phyloP scores from a whole-genome alignment of 225 moss, liverwort and hornwort species.

The Neckera pumila region DNA sequence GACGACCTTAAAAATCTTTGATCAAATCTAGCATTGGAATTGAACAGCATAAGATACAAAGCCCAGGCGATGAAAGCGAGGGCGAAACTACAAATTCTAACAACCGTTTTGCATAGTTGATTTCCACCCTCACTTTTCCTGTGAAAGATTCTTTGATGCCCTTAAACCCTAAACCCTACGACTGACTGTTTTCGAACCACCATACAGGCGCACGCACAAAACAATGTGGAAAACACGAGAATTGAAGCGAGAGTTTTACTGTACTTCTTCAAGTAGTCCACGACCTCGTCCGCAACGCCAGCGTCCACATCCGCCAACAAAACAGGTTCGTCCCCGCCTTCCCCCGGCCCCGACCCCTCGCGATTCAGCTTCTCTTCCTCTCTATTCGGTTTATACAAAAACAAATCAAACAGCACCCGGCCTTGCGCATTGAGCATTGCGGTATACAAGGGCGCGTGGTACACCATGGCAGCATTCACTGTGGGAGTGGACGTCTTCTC shows the following conservation, averaged over 20 bases:
- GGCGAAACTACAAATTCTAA: not conserved
- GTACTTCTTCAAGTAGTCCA: slow-evolving; percentile 64
- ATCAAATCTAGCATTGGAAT: not conserved
- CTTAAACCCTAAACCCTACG: not conserved
- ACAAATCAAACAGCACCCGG: slow-evolving; percentile 72
- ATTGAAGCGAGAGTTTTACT: not conserved
- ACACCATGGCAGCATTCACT: slow-evolving; percentile 18
- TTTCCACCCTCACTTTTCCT: not conserved
- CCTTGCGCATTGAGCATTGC: slow-evolving; percentile 82
- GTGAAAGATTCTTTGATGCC: not conserved
- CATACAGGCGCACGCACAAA: not conserved
- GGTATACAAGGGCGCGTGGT: slow-evolving; percentile 61
- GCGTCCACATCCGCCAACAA: slow-evolving; percentile 50
- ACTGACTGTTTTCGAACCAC: not conserved
- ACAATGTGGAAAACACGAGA: not conserved
- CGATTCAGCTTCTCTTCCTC: slow-evolving; percentile 18
- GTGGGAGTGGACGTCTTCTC: slow-evolving; percentile 21
- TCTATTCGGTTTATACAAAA: slow-evolving; percentile 48
- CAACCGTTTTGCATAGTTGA: not conserved
- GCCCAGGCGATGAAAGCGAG: not conserved
- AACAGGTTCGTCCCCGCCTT: not conserved
- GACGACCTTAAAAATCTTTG: slow-evolving; percentile 19
- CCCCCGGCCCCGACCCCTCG: not conserved
- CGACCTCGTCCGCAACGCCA: slow-evolving; percentile 43
- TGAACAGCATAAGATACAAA: not conserved